Evolutionary conservation across 495 filamentous ascomycete genomes (phyloP), one percentile per base, ranked within the genome.

Genomic region (Ascodesmis nigricans): DNA sequence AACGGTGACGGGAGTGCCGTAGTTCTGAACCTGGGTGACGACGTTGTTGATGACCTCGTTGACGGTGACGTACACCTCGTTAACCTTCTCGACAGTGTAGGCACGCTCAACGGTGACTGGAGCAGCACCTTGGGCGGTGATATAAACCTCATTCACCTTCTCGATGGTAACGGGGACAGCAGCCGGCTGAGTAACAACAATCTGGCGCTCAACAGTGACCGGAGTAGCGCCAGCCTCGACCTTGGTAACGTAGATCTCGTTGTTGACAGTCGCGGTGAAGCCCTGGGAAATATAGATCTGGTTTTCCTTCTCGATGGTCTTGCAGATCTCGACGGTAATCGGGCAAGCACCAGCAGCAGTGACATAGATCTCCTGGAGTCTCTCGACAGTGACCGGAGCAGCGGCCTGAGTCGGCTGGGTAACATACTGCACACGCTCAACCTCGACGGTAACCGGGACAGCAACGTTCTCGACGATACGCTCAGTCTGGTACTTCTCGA

Each of bases 121-220:
- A n/a, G n/a, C n/a, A n/a, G n/a, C n/a, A n/a, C 21, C n/a, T n/a
- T n/a, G n/a, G n/a, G n/a, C n/a, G 16, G 42, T 29, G 14, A 16
- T 15, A 25, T 30, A 18, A 9, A 35, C 29, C 14, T 41, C 6
- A 31, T 47, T 24, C 13, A 34, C 27, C 7, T 35, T 33, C 5
- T 32, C 45, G 7, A 28, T 37, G 23, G 37, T 26, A 30, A 31
- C 36, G 25, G 34, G 22, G 6, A 49, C 17, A 9, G 16, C 21
- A 21, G 38, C 25, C 7, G 46, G 37, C 3, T 40, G 15, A 21
- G 46, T 49, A n/a, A 49, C 15, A 15, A 38, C 20, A 20, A 29
- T 23, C 21, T 36, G 40, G n/a, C 31, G 23, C 28, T 40, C 40
- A 0, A 39, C 43, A 11, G 47, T 38, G 11, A 49, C 31, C 19